These are phyloP conservation scores for Hymenoscyphus fraxineus DNA, from an alignment of 2,329 filamentous ascomycete genomes.

Conservation along the genomic window DNA sequence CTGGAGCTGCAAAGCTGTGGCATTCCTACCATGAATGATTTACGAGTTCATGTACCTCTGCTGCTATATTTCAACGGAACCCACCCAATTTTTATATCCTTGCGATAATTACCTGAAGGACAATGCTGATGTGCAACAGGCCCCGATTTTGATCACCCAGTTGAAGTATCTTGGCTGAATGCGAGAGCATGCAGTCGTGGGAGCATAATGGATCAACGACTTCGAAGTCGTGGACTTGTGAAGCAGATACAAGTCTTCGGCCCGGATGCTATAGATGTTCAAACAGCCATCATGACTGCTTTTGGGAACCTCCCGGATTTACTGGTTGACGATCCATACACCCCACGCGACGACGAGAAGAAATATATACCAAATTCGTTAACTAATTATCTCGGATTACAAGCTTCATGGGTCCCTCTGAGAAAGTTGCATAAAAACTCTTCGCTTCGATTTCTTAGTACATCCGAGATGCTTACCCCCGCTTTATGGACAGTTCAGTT, in stretches of 20 bases:
- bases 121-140: background rate
- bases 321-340: slow-evolving; percentile 28
- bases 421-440: slow-evolving; percentile 73
- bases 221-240: slow-evolving; percentile 71
- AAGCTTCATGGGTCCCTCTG: slow-evolving; percentile 69
- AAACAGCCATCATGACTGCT: slow-evolving; percentile 56
- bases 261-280: slow-evolving; percentile 64
- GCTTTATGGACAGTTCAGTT: slow-evolving; percentile 69
- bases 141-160: slow-evolving; percentile 19
- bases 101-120: background rate
- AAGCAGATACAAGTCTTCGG: slow-evolving; percentile 59
- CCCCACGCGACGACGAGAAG: slow-evolving; percentile 18
- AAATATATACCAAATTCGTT: slow-evolving; percentile 22
- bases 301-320: slow-evolving; percentile 55
- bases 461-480: slow-evolving; percentile 69
- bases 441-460: slow-evolving; percentile 65
- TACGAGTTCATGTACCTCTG: too few relatives aligned
- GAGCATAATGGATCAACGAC: slow-evolving; percentile 62
- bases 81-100: too few relatives aligned
- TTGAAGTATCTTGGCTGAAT: slow-evolving; percentile 42
- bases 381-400: slow-evolving; percentile 46
- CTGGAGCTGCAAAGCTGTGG: too few relatives aligned
- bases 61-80: too few relatives aligned
- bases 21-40: too few relatives aligned
- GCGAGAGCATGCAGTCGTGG: slow-evolving; percentile 64